Conservation (phyloP, 768 basidiomycete genomes). For the Termitomyces sp. region DNA sequence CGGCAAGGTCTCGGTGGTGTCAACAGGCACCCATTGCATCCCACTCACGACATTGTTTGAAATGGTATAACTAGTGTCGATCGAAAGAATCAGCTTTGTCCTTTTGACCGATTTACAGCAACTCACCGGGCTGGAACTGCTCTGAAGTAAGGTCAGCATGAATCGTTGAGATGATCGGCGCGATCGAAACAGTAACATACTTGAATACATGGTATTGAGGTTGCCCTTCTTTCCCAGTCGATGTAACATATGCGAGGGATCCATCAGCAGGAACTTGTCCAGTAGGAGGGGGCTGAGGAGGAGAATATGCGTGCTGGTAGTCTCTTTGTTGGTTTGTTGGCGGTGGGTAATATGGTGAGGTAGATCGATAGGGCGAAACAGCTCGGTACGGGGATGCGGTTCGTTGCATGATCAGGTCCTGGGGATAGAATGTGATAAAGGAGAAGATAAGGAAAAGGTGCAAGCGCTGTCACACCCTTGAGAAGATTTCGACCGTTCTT, state of each 20-base stretch:
- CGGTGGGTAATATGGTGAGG: slow-evolving; percentile 28
- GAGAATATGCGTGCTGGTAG: slow-evolving; percentile 16
- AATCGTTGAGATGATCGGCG: slow-evolving; percentile 15
- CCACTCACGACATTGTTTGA: slow-evolving; percentile 65
- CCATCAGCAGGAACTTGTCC: slow-evolving; percentile 55
- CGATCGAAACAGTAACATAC: slow-evolving; percentile 37
- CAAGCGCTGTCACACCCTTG: slow-evolving; percentile 7
- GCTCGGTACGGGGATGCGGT: slow-evolving; percentile 29
- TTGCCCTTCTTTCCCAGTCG: slow-evolving; percentile 59
- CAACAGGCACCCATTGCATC: slow-evolving; percentile 69
- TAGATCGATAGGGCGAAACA: slow-evolving; percentile 31
- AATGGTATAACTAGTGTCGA: slow-evolving; percentile 63
- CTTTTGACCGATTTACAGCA: neutral
- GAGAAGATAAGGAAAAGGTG: neutral
- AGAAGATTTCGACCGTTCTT: neutral
- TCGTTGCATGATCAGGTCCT: slow-evolving; percentile 12
- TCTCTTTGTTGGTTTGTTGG: slow-evolving; percentile 14
- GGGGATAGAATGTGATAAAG: too few species aligned
- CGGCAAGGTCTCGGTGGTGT: slow-evolving; percentile 62
- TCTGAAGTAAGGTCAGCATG: slow-evolving; percentile 35
- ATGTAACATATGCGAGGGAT: slow-evolving; percentile 72
- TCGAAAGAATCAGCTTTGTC: slow-evolving; percentile 16
- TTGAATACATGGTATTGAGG: slow-evolving; percentile 72
- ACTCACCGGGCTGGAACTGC: slow-evolving; percentile 73
- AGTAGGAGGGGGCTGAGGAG: slow-evolving; percentile 3